Percentiles rank a stretch among this genome's conserved stretches.
Evolutionary conservation across 768 basidiomycete species (phyloP).

Genomic region (Krasilnikovozyma curviuscula): DNA sequence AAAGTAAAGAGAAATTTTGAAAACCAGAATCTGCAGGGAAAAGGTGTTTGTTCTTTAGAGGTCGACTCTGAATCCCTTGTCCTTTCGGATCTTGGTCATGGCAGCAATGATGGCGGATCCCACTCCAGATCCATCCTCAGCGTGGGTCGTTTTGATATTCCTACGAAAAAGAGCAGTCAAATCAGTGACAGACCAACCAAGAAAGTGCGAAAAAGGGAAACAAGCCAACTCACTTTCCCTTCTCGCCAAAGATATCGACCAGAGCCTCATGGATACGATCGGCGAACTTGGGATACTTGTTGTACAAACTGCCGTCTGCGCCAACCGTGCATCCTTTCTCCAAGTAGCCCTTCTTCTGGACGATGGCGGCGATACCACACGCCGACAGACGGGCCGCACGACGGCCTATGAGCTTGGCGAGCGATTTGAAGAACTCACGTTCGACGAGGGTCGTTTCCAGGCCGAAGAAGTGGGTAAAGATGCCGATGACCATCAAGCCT

Average conservation of each 20-base stretch:
- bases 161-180: slow-evolving; percentile 20
- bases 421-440: slow-evolving; percentile 87
- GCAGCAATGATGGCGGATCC: slow-evolving; percentile 88
- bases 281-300: slow-evolving; percentile 97
- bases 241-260: slow-evolving; percentile 86
- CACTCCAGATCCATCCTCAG: slow-evolving; percentile 82
- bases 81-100: slow-evolving; percentile 18
- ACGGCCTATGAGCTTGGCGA: slow-evolving; percentile 59
- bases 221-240: slow-evolving; percentile 50
- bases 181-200: neutral
- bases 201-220: neutral
- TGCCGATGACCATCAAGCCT: slow-evolving; percentile 85
- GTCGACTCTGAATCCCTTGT: slow-evolving; percentile 23
- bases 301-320: slow-evolving; percentile 37
- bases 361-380: slow-evolving; percentile 92
- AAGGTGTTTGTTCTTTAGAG: neutral
- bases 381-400: slow-evolving; percentile 79
- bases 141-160: slow-evolving; percentile 59
- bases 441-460: slow-evolving; percentile 91
- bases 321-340: slow-evolving; percentile 55
- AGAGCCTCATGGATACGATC: slow-evolving; percentile 83
- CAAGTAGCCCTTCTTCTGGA: slow-evolving; percentile 79
- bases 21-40: neutral
- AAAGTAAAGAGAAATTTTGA: neutral
- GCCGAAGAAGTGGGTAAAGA: slow-evolving; percentile 92